These are phyloP conservation scores for Neostapfia colusana DNA, from an alignment of 176 grass and related monocot species.

Conservation along the genomic window DNA sequence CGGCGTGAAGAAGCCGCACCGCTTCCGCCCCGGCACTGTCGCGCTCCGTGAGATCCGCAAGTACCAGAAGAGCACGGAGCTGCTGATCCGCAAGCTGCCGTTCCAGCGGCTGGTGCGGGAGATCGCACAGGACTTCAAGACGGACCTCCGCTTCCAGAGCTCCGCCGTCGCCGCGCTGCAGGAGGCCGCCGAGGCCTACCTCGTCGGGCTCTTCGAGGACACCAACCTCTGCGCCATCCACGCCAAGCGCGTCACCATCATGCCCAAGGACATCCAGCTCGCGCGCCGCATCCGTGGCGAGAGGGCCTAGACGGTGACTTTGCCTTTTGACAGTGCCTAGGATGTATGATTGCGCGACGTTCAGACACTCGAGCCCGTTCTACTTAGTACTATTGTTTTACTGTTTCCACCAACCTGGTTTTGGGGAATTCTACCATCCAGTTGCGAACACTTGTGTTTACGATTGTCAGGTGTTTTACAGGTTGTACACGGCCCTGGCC, in stretches of 20 bases:
- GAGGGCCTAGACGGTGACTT: slow-evolving; percentile 38
- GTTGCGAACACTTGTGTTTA: too few relatives aligned
- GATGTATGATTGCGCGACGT: too few relatives aligned
- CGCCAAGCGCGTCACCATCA: slow-evolving; percentile 74
- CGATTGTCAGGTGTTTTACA: too few relatives aligned
- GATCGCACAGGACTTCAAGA: slow-evolving; percentile 78
- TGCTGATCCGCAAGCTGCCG: slow-evolving; percentile 70
- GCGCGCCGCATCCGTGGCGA: slow-evolving; percentile 59
- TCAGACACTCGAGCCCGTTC: too few relatives aligned
- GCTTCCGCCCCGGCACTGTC: slow-evolving; percentile 70
- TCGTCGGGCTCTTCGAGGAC: slow-evolving; percentile 74
- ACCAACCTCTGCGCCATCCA: slow-evolving; percentile 79
- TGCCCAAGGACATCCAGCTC: slow-evolving; percentile 79
- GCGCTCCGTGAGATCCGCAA: slow-evolving; percentile 71
- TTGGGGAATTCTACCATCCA: too few relatives aligned
- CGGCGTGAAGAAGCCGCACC: slow-evolving; percentile 77
- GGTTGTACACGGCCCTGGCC: too few relatives aligned
- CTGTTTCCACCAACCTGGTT: too few relatives aligned
- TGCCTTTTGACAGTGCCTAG: too few relatives aligned
- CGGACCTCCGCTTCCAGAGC: slow-evolving; percentile 78
- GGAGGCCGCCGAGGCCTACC: slow-evolving; percentile 72
- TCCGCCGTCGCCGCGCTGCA: slow-evolving; percentile 61
- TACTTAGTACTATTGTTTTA: too few relatives aligned
- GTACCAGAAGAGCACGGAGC: slow-evolving; percentile 81
- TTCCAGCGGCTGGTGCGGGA: slow-evolving; percentile 65